A percentile compares a stretch with the other conserved stretches of the same genome.
Conservation (phyloP, 1,139 yeast species). For the Eremothecium gossypii region DNA sequence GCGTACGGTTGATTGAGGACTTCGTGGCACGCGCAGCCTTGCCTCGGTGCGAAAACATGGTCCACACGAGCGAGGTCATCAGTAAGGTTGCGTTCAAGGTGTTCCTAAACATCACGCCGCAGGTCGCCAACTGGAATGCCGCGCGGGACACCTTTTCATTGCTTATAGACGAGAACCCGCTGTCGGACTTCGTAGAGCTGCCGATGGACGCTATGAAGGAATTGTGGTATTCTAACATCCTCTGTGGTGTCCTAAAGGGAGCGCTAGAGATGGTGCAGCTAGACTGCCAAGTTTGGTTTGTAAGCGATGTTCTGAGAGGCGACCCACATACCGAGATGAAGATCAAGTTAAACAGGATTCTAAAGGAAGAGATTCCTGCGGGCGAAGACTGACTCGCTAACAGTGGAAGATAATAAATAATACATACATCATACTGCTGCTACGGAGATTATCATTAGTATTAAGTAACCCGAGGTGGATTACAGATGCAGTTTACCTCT, state of each 20-base stretch:
- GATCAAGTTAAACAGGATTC: slow-evolving; percentile 57
- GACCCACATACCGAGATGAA: slow-evolving; percentile 74
- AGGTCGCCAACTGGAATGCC: slow-evolving; percentile 63
- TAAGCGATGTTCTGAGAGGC: slow-evolving; percentile 75
- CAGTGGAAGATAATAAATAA: too few species aligned
- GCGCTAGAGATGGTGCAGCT: slow-evolving; percentile 94
- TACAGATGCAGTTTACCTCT: too few species aligned
- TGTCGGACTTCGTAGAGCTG: slow-evolving; percentile 89
- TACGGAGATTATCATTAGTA: too few species aligned
- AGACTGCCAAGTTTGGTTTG: slow-evolving; percentile 76
- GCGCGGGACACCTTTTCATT: slow-evolving; percentile 71
- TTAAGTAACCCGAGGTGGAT: too few species aligned
- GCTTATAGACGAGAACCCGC: slow-evolving; percentile 74
- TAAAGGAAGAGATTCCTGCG: slow-evolving; percentile 93
- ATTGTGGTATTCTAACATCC: slow-evolving; percentile 85
- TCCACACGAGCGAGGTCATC: slow-evolving; percentile 81
- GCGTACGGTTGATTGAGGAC: slow-evolving; percentile 84
- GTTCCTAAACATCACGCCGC: slow-evolving; percentile 75
- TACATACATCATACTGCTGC: too few species aligned
- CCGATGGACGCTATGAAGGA: slow-evolving; percentile 67
- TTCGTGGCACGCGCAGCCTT: slow-evolving; percentile 80
- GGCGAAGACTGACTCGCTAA: slow-evolving; percentile 68
- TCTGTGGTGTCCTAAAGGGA: slow-evolving; percentile 86
- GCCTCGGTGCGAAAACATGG: slow-evolving; percentile 69
- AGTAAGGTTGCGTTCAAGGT: slow-evolving; percentile 84